Conservation (phyloP, 768 basidiomycete species). For the Panellus pusillus region DNA sequence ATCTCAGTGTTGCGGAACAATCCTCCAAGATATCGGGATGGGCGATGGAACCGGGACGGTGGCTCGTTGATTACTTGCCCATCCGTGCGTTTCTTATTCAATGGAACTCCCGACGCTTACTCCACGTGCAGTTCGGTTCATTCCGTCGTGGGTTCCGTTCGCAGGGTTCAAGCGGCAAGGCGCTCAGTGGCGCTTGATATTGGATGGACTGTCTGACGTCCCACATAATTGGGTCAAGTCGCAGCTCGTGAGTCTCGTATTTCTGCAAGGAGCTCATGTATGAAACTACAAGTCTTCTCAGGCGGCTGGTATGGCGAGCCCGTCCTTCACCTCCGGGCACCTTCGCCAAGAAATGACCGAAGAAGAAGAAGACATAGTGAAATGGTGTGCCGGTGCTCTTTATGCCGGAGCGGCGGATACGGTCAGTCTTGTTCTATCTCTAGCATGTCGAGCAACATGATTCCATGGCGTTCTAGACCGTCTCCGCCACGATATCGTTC, state of each 20-base stretch:
- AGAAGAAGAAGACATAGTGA: constrained; percentile 45
- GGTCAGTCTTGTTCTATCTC: constrained; percentile 27
- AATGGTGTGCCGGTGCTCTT: constrained; percentile 50
- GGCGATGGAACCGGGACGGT: constrained; percentile 41
- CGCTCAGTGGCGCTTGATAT: constrained; percentile 37
- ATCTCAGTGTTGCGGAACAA: constrained; percentile 35
- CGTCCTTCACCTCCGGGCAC: constrained; percentile 47
- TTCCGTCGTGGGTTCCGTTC: constrained; percentile 54
- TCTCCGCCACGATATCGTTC: constrained; percentile 47
- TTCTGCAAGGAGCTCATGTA: neutral
- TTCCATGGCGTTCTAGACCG: constrained; percentile 35
- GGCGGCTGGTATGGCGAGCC: constrained; percentile 31
- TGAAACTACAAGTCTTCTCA: constrained; percentile 12
- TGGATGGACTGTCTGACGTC: constrained; percentile 35
- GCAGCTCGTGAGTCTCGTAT: constrained; percentile 35
- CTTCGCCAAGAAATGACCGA: constrained; percentile 31
- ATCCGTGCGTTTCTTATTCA: constrained; percentile 30
- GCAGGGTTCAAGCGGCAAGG: constrained; percentile 49
- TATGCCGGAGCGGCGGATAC: constrained; percentile 50
- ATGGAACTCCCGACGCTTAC: neutral
- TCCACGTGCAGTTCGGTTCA: constrained; percentile 38
- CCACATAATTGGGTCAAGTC: constrained; percentile 47
- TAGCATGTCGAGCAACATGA: neutral
- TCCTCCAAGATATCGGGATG: constrained; percentile 40
- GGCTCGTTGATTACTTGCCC: constrained; percentile 45